Percentiles rank a stretch among this genome's conserved stretches.
phyloP scores from a whole-genome alignment of 352 stramenopile genomes.

The Aphanomyces invadans region DNA sequence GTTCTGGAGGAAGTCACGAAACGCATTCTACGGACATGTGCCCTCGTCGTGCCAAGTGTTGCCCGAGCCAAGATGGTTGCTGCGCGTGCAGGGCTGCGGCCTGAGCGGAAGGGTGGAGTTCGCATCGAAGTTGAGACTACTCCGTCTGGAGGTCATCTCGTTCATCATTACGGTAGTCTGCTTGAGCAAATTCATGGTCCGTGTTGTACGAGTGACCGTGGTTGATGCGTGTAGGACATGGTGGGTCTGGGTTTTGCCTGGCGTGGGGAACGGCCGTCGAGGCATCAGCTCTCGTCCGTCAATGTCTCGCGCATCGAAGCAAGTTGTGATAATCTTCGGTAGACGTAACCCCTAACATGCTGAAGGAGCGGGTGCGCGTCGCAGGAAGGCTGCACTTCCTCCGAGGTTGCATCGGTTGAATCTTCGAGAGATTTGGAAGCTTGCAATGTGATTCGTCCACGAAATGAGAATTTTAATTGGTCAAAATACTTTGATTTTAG shows the following conservation, averaged over 20 bases:
- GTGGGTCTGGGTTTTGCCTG: conserved; percentile 22
- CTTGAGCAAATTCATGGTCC: not conserved
- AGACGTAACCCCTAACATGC: no score
- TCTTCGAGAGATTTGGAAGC: not conserved
- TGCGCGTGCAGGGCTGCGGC: conserved; percentile 12
- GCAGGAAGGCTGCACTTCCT: no score
- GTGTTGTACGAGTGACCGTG: not conserved
- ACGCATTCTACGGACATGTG: conserved; percentile 14
- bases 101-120: conserved; percentile 19
- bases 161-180: conserved; percentile 24
- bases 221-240: conserved; percentile 19
- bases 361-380: no score
- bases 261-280: conserved; percentile 23
- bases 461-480: not conserved
- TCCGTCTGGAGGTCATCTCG: conserved; percentile 1
- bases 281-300: conserved; percentile 16
- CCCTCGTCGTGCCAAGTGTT: conserved; percentile 11
- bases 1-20: conserved; percentile 14
- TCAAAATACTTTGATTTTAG: not conserved
- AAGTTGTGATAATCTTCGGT: conserved; percentile 11
- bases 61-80: not conserved
- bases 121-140: conserved; percentile 16
- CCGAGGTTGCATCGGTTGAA: no score
- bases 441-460: not conserved
- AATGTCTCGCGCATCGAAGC: conserved; percentile 5